Evolutionary conservation across 2,329 filamentous ascomycete species (phyloP), one percentile per base, ranked within the genome.

Genomic region (Penicillium sp.): DNA sequence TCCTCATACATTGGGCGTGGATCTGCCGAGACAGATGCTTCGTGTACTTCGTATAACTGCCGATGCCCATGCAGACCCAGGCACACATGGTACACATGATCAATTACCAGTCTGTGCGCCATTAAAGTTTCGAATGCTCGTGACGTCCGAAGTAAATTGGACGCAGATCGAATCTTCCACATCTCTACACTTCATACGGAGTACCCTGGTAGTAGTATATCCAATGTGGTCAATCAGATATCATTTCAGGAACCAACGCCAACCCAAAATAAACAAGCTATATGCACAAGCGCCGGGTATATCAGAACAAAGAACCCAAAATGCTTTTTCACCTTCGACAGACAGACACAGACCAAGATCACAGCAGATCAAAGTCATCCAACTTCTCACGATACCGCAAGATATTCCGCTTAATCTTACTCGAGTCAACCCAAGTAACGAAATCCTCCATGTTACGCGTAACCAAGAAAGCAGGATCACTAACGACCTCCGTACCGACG

Each of bases 371-470:
- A 66, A 95, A 97, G 73, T 97, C 92, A 73, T 97, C 92, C 72
- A 96, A 73, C 77, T 95, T 89, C 72, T 96, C 90, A 62, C 89
- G 83, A 69, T 96, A 97, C 73, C 88, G 89, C 82, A 95, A 85
- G 57, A 96, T 95, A 67, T 90, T 93, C 67, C 87, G 82, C 86
- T 95, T 95, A 70, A 97, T 91, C 87, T 96, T 96, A 72, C 89
- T 95, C 52, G 89, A 89, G 63, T 95, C 88, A 9, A 92, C 86
- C 92, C 92, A 97, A 0, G 92, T 96, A 14, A 97, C 87, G 68
- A 95, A 95, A 73, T 97, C 92, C 73, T 97, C 92, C 80, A 95
- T 89, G 53, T 83, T 88, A 57, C 91, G 79, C 31, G 89, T 93
- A 7, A 97, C 89, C 45, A 96, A 72, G 64, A 90, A 96, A 0